Evolutionary conservation across 192 early-diverging fungal species (phyloP).

Genomic region (Gonapodya prolifera): DNA sequence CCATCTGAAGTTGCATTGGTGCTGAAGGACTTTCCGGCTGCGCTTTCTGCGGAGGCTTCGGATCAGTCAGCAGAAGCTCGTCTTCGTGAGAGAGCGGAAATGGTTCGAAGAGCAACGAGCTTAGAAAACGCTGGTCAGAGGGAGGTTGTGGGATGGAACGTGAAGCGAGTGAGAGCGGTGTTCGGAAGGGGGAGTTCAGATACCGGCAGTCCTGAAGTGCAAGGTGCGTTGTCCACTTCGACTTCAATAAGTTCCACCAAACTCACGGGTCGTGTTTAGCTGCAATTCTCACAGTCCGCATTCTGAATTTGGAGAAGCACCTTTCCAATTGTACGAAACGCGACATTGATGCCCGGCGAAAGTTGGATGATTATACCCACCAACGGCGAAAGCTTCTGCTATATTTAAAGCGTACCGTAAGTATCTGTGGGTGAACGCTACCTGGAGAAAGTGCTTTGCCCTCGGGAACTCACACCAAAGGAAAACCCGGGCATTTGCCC

Average conservation of each 20-base stretch:
- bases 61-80: not conserved
- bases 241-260: not conserved
- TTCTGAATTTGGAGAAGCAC: not conserved
- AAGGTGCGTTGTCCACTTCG: not conserved
- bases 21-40: not conserved
- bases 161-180: not conserved
- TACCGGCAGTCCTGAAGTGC: not conserved
- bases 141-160: not conserved
- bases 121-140: not conserved
- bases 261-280: not conserved
- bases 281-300: not conserved
- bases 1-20: not conserved
- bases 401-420: not conserved
- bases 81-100: not conserved
- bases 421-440: too few species aligned
- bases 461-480: too few species aligned
- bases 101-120: conserved; percentile 1
- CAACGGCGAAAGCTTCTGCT: not conserved
- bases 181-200: not conserved
- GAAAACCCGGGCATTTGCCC: too few species aligned
- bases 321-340: not conserved
- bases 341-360: not conserved
- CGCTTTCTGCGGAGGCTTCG: not conserved
- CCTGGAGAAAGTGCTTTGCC: too few species aligned
- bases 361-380: not conserved